These are phyloP conservation scores for Cladosporium sp. DNA, from an alignment of 2,329 filamentous ascomycete genomes.

Conservation along the genomic window DNA sequence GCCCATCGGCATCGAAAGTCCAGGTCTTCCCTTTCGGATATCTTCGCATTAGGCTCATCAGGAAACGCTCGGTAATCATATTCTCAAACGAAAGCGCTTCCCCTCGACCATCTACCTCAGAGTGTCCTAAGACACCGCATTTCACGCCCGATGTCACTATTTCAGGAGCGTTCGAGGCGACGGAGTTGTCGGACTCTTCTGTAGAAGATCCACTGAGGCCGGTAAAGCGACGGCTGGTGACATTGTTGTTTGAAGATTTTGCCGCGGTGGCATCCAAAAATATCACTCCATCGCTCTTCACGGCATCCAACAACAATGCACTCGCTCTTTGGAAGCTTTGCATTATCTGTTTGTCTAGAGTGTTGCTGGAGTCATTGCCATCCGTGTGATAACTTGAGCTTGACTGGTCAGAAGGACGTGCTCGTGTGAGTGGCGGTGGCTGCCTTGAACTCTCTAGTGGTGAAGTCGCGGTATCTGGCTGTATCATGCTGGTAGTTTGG, in stretches of 20 bases:
- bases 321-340: slow-evolving; percentile 9
- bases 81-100: slow-evolving; percentile 14
- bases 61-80: slow-evolving; percentile 20
- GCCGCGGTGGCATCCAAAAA: slow-evolving; percentile 41
- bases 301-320: slow-evolving; percentile 47
- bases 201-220: not conserved
- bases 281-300: slow-evolving; percentile 51
- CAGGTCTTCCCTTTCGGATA: slow-evolving; percentile 30
- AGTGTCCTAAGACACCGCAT: slow-evolving; percentile 9
- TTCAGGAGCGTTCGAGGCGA: not conserved
- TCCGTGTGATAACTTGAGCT: not conserved
- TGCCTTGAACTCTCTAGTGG: not conserved
- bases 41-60: slow-evolving; percentile 26
- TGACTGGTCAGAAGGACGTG: not conserved
- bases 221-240: not conserved
- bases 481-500: not conserved
- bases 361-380: not conserved
- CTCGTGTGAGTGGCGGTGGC: not conserved
- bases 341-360: slow-evolving; percentile 2
- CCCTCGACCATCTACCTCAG: slow-evolving; percentile 5
- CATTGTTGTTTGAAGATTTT: slow-evolving; percentile 11
- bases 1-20: slow-evolving; percentile 26
- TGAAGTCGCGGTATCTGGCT: not conserved
- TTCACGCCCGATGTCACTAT: not conserved
- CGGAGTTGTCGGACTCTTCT: not conserved